A percentile compares a stretch with the other conserved stretches of the same genome.
Evolutionary conservation across 495 filamentous ascomycete species (phyloP).

Genomic region (Neurospora africana): DNA sequence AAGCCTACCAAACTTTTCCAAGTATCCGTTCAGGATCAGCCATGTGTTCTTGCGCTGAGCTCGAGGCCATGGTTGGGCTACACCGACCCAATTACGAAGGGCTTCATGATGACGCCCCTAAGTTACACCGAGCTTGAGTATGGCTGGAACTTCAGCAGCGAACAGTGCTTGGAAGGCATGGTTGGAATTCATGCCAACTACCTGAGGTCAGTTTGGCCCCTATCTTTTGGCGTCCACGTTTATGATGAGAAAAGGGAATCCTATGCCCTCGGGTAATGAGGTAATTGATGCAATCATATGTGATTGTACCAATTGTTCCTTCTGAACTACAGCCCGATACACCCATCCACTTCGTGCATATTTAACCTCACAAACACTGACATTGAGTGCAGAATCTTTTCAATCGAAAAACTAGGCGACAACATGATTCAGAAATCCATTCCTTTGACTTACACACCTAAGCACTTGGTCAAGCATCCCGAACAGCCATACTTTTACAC

Average conservation of each 20-base stretch:
- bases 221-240: slow-evolving; percentile 17
- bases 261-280: slow-evolving; percentile 37
- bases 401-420: slow-evolving; percentile 73
- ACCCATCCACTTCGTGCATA: neutral
- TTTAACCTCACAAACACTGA: slow-evolving; percentile 11
- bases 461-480: slow-evolving; percentile 76
- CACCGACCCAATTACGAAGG: slow-evolving; percentile 67
- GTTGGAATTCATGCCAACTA: slow-evolving; percentile 89
- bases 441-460: slow-evolving; percentile 81
- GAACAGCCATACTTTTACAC: slow-evolving; percentile 85
- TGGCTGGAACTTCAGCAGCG: slow-evolving; percentile 92
- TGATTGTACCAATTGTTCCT: slow-evolving; percentile 45
- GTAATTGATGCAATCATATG: slow-evolving; percentile 22
- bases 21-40: slow-evolving; percentile 71
- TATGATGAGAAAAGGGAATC: slow-evolving; percentile 61
- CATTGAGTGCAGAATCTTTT: slow-evolving; percentile 60
- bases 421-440: slow-evolving; percentile 84
- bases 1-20: slow-evolving; percentile 79
- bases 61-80: slow-evolving; percentile 92
- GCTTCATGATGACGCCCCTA: slow-evolving; percentile 84
- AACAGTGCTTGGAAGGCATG: slow-evolving; percentile 88
- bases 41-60: slow-evolving; percentile 82
- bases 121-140: slow-evolving; percentile 82
- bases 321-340: slow-evolving; percentile 30
- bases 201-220: slow-evolving; percentile 57